Percentiles rank a stretch among this genome's conserved stretches.
Evolutionary conservation across 768 basidiomycete species (phyloP).

Genomic region (Termitomyces sp.): DNA sequence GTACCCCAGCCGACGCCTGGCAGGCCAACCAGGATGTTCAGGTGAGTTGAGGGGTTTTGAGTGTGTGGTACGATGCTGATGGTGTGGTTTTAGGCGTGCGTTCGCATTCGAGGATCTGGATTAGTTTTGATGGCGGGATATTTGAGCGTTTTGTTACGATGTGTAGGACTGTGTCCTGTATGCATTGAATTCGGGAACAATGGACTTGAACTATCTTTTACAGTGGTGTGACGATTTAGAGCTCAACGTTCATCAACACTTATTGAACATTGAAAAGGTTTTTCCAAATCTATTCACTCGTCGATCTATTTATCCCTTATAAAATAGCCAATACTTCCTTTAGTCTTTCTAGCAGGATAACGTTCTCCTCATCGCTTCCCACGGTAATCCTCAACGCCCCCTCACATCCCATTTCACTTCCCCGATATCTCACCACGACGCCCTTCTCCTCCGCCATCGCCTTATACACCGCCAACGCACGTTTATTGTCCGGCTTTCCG

Average conservation of each 20-base stretch:
- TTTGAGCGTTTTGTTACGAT: neutral
- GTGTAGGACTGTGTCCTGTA: neutral
- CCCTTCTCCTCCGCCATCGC: conserved; percentile 79
- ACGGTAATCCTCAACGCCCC: conserved; percentile 90
- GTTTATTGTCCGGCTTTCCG: conserved; percentile 49
- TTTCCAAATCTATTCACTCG: neutral
- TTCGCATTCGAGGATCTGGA: neutral
- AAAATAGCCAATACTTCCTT: conserved; percentile 37
- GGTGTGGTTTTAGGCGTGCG: neutral
- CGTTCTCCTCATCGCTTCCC: conserved; percentile 81
- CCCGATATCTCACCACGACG: conserved; percentile 90
- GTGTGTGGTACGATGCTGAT: neutral
- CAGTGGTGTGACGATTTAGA: too few species aligned
- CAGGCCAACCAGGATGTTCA: neutral
- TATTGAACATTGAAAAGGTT: neutral
- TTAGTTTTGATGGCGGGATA: neutral
- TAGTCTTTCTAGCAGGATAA: conserved; percentile 51
- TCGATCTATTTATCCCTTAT: conserved; percentile 8
- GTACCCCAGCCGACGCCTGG: neutral
- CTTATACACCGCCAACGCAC: conserved; percentile 69
- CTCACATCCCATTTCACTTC: conserved; percentile 78
- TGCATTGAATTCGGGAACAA: neutral
- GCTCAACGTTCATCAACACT: too few species aligned
- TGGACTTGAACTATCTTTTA: neutral
- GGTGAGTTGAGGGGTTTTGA: neutral